phyloP scores from a whole-genome alignment of 176 grass and related monocot species.

The Carex kokanica region DNA sequence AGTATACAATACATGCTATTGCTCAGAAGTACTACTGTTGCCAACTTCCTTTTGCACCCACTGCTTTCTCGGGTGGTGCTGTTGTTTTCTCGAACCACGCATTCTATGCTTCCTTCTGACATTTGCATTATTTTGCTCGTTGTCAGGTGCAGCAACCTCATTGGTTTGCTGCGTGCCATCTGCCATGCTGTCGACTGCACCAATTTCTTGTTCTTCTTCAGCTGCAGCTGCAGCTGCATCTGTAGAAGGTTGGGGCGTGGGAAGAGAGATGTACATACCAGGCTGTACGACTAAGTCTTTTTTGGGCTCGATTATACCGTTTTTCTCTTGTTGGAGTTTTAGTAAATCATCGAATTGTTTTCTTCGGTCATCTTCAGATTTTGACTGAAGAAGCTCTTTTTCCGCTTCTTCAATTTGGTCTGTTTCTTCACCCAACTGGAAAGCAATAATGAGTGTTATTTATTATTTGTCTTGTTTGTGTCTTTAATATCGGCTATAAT shows the following conservation, averaged over 20 bases:
- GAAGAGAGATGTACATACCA: slow-evolving; percentile 70
- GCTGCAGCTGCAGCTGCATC: slow-evolving; percentile 9
- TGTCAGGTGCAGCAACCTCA: slow-evolving; percentile 23
- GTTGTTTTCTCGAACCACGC: slow-evolving; percentile 42
- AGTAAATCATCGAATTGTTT: slow-evolving; percentile 44
- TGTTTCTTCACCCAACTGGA: slow-evolving; percentile 14
- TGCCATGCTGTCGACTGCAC: slow-evolving; percentile 17
- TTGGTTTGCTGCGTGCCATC: slow-evolving; percentile 26
- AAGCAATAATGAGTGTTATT: not conserved
- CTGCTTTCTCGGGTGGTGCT: slow-evolving; percentile 39
- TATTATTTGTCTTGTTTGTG: not conserved
- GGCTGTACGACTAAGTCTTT: slow-evolving; percentile 74
- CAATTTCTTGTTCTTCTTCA: slow-evolving; percentile 13
- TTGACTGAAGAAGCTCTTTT: slow-evolving; percentile 55
- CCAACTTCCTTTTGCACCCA: slow-evolving; percentile 57
- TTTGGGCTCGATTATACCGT: slow-evolving; percentile 79
- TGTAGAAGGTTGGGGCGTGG: slow-evolving; percentile 7
- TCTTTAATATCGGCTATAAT: not conserved
- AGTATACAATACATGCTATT: slow-evolving; percentile 29
- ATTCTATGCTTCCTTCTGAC: slow-evolving; percentile 39
- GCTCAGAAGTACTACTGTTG: slow-evolving; percentile 32
- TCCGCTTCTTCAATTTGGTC: slow-evolving; percentile 41
- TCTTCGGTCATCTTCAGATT: slow-evolving; percentile 54
- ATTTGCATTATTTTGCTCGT: slow-evolving; percentile 45
- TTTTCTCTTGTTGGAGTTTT: slow-evolving; percentile 69